Percentiles rank a stretch among this genome's conserved stretches.
phyloP scores from a whole-genome alignment of 805 yeast species.

The Wickerhamiella occidentalis region DNA sequence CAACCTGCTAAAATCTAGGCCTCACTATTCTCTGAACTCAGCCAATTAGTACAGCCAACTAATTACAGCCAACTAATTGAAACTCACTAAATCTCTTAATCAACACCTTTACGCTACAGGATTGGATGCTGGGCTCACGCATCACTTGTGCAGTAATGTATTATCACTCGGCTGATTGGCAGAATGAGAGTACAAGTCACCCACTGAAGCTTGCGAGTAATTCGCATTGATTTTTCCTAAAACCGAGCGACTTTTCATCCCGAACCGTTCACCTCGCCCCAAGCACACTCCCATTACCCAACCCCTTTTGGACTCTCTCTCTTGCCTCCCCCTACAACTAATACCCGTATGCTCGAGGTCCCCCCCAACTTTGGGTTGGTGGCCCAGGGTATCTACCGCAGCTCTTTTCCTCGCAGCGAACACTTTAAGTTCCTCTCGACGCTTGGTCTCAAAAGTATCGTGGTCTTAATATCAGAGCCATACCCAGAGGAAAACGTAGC shows the following conservation, averaged over 20 bases:
- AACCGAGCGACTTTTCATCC: background rate
- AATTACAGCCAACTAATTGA: too few relatives aligned
- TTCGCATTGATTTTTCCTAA: too few relatives aligned
- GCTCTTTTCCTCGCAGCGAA: slow-evolving; percentile 80
- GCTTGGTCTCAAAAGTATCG: slow-evolving; percentile 55
- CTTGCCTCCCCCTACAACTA: background rate
- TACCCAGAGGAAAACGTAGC: slow-evolving; percentile 68
- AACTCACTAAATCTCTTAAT: too few relatives aligned
- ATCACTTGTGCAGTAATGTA: too few relatives aligned
- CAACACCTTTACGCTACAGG: too few relatives aligned
- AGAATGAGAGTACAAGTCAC: too few relatives aligned
- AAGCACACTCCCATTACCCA: background rate
- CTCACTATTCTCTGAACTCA: too few relatives aligned
- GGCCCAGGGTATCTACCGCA: slow-evolving; percentile 63
- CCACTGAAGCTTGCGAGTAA: too few relatives aligned
- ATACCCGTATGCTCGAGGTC: slow-evolving; percentile 17
- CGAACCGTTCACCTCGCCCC: background rate
- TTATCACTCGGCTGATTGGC: too few relatives aligned
- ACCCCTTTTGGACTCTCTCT: background rate
- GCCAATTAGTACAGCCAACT: too few relatives aligned
- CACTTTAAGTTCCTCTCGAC: slow-evolving; percentile 59
- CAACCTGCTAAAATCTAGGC: too few relatives aligned
- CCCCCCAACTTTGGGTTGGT: slow-evolving; percentile 93
- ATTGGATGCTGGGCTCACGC: too few relatives aligned
- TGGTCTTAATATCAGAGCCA: slow-evolving; percentile 82